A percentile compares a stretch with the other conserved stretches of the same genome.
phyloP scores from a whole-genome alignment of 495 filamentous ascomycete genomes.

The Xylaria telfairii region DNA sequence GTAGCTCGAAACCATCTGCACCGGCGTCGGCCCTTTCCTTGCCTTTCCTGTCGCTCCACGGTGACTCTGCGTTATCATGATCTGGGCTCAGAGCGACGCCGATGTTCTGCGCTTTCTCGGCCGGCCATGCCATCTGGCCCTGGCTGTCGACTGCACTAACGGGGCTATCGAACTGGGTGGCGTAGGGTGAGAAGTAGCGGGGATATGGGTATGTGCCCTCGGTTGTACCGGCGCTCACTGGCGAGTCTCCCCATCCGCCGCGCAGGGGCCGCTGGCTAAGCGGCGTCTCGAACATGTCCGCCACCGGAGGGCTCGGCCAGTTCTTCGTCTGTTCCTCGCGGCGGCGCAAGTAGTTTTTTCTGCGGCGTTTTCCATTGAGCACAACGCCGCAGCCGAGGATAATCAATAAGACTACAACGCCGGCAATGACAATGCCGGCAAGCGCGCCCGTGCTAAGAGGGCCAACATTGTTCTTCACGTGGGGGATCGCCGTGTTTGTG shows the following conservation, averaged over 20 bases:
- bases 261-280: slow-evolving; percentile 52
- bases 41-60: slow-evolving; percentile 37
- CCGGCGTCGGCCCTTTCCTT: slow-evolving; percentile 34
- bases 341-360: slow-evolving; percentile 49
- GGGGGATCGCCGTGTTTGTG: slow-evolving; percentile 35
- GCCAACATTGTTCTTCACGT: slow-evolving; percentile 30
- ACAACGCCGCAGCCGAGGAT: slow-evolving; percentile 53
- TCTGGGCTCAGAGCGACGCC: slow-evolving; percentile 38
- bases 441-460: slow-evolving; percentile 56
- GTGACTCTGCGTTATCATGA: slow-evolving; percentile 23
- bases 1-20: slow-evolving; percentile 37
- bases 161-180: slow-evolving; percentile 55
- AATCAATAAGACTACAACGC: slow-evolving; percentile 49
- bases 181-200: slow-evolving; percentile 57
- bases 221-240: slow-evolving; percentile 49
- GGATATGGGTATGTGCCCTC: slow-evolving; percentile 38
- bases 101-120: slow-evolving; percentile 35
- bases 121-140: slow-evolving; percentile 37
- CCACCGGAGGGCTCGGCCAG: slow-evolving; percentile 45
- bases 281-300: slow-evolving; percentile 53
- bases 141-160: slow-evolving; percentile 45
- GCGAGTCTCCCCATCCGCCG: slow-evolving; percentile 52
- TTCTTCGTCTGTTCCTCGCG: slow-evolving; percentile 45
- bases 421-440: slow-evolving; percentile 59
- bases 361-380: slow-evolving; percentile 54